Evolutionary conservation across 176 grass and related monocot genomes (phyloP).

Genomic region (Thinopyrum elongatum): DNA sequence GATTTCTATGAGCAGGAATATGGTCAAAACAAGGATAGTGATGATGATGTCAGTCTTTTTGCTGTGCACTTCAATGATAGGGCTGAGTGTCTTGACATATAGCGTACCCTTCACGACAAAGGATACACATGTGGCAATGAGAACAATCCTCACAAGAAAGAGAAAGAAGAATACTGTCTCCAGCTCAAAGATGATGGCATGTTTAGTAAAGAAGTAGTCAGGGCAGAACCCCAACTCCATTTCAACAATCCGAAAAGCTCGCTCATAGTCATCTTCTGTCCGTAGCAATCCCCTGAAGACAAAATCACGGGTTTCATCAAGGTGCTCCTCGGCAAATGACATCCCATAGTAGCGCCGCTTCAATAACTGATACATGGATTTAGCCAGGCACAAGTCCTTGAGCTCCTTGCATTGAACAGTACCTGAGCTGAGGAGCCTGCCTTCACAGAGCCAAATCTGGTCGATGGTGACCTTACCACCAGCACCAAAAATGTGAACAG

Average conservation of each 20-base stretch:
- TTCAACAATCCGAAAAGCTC: conserved; percentile 9
- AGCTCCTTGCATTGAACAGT: not conserved
- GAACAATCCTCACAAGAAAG: not conserved
- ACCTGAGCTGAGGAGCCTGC: not conserved
- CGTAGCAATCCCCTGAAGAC: not conserved
- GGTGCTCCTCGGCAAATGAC: not conserved
- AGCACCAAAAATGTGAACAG: not conserved
- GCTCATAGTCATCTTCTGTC: not conserved
- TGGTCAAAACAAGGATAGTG: not conserved
- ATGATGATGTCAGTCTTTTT: not conserved
- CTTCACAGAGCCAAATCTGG: not conserved
- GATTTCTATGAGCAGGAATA: not conserved
- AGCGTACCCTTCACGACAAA: not conserved
- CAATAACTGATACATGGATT: not conserved
- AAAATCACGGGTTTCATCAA: not conserved
- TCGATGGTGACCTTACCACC: not conserved
- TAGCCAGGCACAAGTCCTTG: not conserved
- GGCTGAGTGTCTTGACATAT: not conserved
- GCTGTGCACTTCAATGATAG: not conserved
- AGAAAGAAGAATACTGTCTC: fast-evolving
- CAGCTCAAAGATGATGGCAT: not conserved
- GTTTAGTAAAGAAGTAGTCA: conserved; percentile 15
- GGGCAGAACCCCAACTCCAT: conserved; percentile 17
- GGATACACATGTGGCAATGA: not conserved
- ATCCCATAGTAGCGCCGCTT: not conserved